Percentiles rank a stretch among this genome's conserved stretches.
Conservation (phyloP, 192 early-diverging fungal genomes). For the Coemansia sp. region DNA sequence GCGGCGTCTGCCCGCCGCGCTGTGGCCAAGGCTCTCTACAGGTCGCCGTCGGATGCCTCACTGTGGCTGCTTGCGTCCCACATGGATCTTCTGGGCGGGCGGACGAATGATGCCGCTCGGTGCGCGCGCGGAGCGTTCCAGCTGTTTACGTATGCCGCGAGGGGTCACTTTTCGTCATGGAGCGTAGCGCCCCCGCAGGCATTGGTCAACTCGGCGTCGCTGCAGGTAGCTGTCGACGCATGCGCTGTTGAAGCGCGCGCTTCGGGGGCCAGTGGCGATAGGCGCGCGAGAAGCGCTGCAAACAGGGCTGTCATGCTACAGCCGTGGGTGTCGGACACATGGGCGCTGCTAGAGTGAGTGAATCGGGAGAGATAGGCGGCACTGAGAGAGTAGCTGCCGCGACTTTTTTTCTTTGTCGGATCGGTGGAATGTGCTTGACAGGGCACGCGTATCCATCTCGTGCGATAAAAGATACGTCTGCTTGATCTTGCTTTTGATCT, state of each 20-base stretch:
- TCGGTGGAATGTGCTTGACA: no score
- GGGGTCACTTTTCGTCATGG: conserved; percentile 17
- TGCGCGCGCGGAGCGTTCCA: conserved; percentile 16
- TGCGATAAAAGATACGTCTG: not conserved
- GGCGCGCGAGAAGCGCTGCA: not conserved
- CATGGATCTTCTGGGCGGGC: conserved; percentile 14
- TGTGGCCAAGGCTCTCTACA: conserved; percentile 20
- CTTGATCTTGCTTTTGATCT: not conserved
- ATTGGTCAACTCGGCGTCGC: conserved; percentile 18
- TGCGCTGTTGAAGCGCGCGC: not conserved
- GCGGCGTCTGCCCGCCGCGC: conserved; percentile 19
- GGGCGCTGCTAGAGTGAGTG: not conserved
- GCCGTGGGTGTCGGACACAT: not conserved
- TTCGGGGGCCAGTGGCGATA: not conserved
- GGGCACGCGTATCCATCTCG: not conserved
- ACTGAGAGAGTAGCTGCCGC: no score
- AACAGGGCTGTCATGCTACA: conserved; percentile 4
- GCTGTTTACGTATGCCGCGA: conserved; percentile 15
- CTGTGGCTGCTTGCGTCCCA: conserved; percentile 35
- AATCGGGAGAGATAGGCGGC: not conserved
- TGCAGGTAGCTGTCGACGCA: conserved; percentile 16
- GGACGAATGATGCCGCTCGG: not conserved
- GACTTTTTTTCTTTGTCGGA: no score
- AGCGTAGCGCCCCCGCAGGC: conserved; percentile 15
- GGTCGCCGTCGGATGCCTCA: conserved; percentile 16